Conservation (phyloP, 495 filamentous ascomycete genomes). For the Cercophora samala region DNA sequence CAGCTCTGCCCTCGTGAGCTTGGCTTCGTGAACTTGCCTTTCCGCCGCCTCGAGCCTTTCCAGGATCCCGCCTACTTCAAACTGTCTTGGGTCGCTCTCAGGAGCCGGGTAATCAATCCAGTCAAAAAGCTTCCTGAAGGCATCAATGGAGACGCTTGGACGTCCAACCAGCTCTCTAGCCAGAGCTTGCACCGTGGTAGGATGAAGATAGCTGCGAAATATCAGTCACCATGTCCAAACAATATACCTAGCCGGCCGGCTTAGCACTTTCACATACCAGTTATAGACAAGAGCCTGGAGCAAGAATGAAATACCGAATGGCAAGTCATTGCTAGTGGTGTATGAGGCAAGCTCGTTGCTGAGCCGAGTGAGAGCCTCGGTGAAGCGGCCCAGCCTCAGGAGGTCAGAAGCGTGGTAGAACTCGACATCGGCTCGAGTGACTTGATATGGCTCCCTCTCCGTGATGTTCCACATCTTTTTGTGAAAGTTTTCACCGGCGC, state of each 20-base stretch:
- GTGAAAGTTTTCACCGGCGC: conserved; percentile 14
- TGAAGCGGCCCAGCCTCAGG: conserved; percentile 14
- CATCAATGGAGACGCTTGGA: conserved; percentile 38
- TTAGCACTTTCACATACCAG: background rate
- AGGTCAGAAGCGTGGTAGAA: background rate
- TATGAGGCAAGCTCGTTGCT: conserved; percentile 18
- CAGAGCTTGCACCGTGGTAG: conserved; percentile 39
- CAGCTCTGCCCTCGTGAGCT: conserved; percentile 28
- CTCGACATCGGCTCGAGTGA: conserved; percentile 27
- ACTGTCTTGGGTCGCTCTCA: conserved; percentile 42
- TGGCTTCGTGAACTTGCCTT: conserved; percentile 29
- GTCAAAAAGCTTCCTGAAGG: conserved; percentile 47
- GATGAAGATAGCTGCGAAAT: conserved; percentile 42
- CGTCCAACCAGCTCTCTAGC: conserved; percentile 25
- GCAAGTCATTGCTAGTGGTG: conserved; percentile 18
- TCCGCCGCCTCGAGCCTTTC: conserved; percentile 42
- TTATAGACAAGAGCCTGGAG: conserved; percentile 54
- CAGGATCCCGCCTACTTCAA: conserved; percentile 44
- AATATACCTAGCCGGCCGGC: background rate
- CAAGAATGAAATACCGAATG: conserved; percentile 44
- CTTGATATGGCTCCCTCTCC: conserved; percentile 24
- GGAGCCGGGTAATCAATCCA: conserved; percentile 51
- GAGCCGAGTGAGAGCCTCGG: conserved; percentile 19
- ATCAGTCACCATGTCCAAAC: background rate
- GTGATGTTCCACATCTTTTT: conserved; percentile 22